Conservation (phyloP, 2,329 filamentous ascomycete species). For the Aurifilum marmelostoma region DNA sequence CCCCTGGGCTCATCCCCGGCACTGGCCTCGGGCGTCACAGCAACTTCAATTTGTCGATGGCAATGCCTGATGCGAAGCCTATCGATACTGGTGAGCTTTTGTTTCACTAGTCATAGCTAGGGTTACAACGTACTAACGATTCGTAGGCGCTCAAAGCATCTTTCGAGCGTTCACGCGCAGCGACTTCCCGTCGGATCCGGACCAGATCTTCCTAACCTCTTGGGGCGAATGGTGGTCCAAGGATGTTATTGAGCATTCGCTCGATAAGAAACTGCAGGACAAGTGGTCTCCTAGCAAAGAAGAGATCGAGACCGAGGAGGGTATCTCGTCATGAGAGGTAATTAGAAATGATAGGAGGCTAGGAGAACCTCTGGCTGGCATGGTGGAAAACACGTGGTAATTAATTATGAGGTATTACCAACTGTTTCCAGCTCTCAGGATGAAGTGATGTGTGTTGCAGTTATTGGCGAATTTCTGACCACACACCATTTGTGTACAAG, state of each 20-base stretch:
- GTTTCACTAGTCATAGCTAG: too few relatives aligned
- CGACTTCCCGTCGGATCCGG: conserved; percentile 54
- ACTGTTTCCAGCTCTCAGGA: neutral
- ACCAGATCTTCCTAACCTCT: conserved; percentile 58
- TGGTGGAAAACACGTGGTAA: too few relatives aligned
- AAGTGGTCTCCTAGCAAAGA: conserved; percentile 55
- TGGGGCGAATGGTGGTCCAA: conserved; percentile 61
- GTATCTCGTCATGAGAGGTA: neutral
- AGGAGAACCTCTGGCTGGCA: neutral
- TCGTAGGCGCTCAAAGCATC: conserved; percentile 49
- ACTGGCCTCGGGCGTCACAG: conserved; percentile 46
- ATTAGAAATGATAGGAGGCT: neutral
- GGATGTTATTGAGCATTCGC: conserved; percentile 43
- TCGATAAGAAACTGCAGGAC: conserved; percentile 53
- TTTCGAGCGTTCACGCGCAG: conserved; percentile 47
- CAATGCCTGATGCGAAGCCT: conserved; percentile 51
- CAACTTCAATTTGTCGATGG: conserved; percentile 35
- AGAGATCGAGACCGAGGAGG: conserved; percentile 50
- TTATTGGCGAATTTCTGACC: neutral
- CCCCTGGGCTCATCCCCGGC: conserved; percentile 55
- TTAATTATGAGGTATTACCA: neutral
- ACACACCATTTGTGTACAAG: neutral
- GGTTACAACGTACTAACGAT: neutral
- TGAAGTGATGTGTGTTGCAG: neutral
- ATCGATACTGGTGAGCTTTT: conserved; percentile 48